Base-by-base conservation (phyloP, 2,329 filamentous ascomycete species). In the Botryotinia globosa region DNA sequence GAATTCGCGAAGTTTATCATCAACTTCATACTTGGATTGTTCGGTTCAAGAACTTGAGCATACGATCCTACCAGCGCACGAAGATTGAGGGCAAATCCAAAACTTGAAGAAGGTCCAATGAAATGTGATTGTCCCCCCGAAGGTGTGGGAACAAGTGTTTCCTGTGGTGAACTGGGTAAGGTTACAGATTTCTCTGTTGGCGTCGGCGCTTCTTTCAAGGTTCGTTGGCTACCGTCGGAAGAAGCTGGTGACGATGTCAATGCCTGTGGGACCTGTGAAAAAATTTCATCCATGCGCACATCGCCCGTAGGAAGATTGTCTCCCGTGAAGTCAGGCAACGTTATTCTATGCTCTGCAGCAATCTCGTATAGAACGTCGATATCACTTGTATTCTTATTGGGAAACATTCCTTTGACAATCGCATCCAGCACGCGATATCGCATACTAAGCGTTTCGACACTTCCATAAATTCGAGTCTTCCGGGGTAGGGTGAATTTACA, bases 381-480 rank as follows among this genome's bases (percentile, higher is more conserved):
- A 71, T 82, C 80, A 32, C 80, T 80, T 4, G 81, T 78, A 71
- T 83, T 82, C 51, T 82, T 78, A 25, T 82, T 74, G 5, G 83
- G 82, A 64, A 83, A 84, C 1, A 84, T 72, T 0, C 83, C 83
- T 67, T 82, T 81, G 59, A 84, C 80, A 61, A 84, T 65, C 25
- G 82, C 80, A 74, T 84, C 83, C 18, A 84, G 79, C 4, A 83
- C 82, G 61, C 83, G 79, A 73, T 83, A 85, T 42, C 83, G 79
- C 44, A 82, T 77, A 65, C 83, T 84, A 61, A 84, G 77, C n/a
- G 83, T 83, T 74, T 85, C 83, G 10, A 84, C 82, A 73, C 83
- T 84, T 25, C 83, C 83, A 71, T 85, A 84, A 18, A 84, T 82
- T 48, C 83, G 78, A 56, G 83, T 82, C 74, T 84, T 84, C 37